Evolutionary conservation across 306 rosid genomes (phyloP), one percentile per base, ranked within the genome.

Genomic region (Lagenaria siceraria): DNA sequence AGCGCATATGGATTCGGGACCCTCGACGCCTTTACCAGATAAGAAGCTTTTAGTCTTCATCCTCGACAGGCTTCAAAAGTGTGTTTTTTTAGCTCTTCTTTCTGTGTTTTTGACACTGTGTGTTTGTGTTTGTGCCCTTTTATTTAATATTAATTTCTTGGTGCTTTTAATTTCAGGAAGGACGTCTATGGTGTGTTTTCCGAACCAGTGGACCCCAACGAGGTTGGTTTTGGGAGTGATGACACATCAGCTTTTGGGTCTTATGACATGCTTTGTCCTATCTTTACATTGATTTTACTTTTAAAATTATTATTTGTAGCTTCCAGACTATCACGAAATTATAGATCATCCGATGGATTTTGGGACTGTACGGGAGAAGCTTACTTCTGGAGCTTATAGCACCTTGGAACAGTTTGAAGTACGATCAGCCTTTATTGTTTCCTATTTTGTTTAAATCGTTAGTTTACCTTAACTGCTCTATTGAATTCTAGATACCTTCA

Each of bases 51-150:
- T 89, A 68, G 81, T 86, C 43, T 87, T 89, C 60, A 77, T 89
- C 78, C 87, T 89, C 31, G 94, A 89, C 77, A 84, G 94, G 90
- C 80, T 89, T 79, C 94, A 89, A 80, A 87, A 84, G 94, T 89
- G 79, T 43, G 86, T 89, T 49, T 77, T 63, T 79, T 55, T 38
- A 75, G 74, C 81, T 78, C 68, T 55, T 61, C 75, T 77, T 74
- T 66, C 83, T 80, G 40, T 77, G 74, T 63, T 83, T 70, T 78
- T 63, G 17, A 77, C 48, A 72, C 71, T 76, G 80, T 87, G 79
- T 17, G 55, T 5, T 40, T 87, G 79, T 17, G 55, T 5, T 40
- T 70, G 70, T 82, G 25, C 52, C 52, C 79, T 55, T 85, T 79
- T 80, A 17, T 22, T 42, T 59, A 38, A 79, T 80, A 31, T 46